phyloP scores from a whole-genome alignment of 805 yeast species.

The Candida chilensis region DNA sequence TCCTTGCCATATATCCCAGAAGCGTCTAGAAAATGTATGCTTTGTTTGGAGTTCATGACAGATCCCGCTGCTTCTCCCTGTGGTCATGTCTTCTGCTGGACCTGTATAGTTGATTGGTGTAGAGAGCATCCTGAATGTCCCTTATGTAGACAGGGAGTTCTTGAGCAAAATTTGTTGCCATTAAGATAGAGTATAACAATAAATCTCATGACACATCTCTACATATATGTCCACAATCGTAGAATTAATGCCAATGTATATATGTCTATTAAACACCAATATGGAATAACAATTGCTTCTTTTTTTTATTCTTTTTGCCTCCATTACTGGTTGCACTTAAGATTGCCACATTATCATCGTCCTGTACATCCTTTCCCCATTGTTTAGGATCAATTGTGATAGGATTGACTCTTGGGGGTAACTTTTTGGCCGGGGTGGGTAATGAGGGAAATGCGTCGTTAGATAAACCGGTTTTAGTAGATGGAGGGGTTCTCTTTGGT shows the following conservation, averaged over 20 bases:
- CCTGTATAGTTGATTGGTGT: slow-evolving; percentile 83
- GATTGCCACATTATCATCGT: neutral
- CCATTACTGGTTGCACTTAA: slow-evolving; percentile 2
- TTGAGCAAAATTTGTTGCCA: slow-evolving; percentile 55
- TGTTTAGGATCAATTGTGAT: slow-evolving; percentile 14
- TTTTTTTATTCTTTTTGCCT: slow-evolving; percentile 32
- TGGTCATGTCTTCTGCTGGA: slow-evolving; percentile 94
- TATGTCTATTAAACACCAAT: slow-evolving; percentile 30
- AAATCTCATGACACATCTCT: neutral
- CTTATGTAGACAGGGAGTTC: slow-evolving; percentile 66
- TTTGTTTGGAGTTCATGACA: slow-evolving; percentile 72
- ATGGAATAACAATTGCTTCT: slow-evolving; percentile 44
- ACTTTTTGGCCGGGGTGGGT: slow-evolving; percentile 26
- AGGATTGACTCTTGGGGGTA: slow-evolving; percentile 55
- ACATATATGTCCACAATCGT: neutral
- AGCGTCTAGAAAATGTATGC: slow-evolving; percentile 67
- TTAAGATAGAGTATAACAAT: slow-evolving; percentile 26
- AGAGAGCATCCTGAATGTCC: slow-evolving; percentile 88
- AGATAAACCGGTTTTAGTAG: slow-evolving; percentile 6
- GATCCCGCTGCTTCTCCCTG: slow-evolving; percentile 84
- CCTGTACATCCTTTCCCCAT: slow-evolving; percentile 14
- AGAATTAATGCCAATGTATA: neutral
- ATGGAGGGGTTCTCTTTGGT: slow-evolving; percentile 6
- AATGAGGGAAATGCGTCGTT: slow-evolving; percentile 39
- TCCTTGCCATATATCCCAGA: slow-evolving; percentile 63